Evolutionary conservation across 768 basidiomycete genomes (phyloP).

Genomic region (Xerocomellus amylosporus): DNA sequence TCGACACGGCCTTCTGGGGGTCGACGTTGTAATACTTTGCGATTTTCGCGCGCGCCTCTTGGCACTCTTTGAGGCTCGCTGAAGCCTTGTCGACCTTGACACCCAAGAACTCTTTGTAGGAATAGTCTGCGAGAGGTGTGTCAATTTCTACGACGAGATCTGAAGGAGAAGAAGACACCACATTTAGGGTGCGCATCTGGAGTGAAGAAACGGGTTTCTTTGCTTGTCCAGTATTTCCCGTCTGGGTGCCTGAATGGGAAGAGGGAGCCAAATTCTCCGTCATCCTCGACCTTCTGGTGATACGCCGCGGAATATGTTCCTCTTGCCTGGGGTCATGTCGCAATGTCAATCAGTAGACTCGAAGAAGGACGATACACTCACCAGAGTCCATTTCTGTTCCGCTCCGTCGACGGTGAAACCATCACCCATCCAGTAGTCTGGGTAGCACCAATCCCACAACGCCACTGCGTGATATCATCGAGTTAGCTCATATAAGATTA

Average conservation of each 20-base stretch:
- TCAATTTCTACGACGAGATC: not conserved
- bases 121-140: conserved; percentile 20
- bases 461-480: conserved; percentile 15
- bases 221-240: conserved; percentile 25
- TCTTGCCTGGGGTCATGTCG: conserved; percentile 5
- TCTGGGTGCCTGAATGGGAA: conserved; percentile 24
- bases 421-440: conserved; percentile 27
- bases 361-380: not conserved
- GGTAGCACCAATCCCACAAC: conserved; percentile 32
- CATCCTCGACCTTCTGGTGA: conserved; percentile 20
- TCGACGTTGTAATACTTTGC: conserved; percentile 26
- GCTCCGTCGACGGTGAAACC: conserved; percentile 17
- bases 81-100: conserved; percentile 26
- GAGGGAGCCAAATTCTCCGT: conserved; percentile 17
- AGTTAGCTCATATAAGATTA: not conserved
- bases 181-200: conserved; percentile 22
- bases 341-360: not conserved
- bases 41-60: conserved; percentile 21
- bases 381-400: conserved; percentile 24
- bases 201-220: conserved; percentile 25
- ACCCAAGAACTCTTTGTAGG: conserved; percentile 26
- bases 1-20: conserved; percentile 11
- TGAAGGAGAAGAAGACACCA: not conserved
- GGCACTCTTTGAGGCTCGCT: conserved; percentile 9
- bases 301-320: conserved; percentile 26